Evolutionary conservation across 768 basidiomycete genomes (phyloP), one percentile per base, ranked within the genome.

Genomic region (Aureoboletus auriporus): DNA sequence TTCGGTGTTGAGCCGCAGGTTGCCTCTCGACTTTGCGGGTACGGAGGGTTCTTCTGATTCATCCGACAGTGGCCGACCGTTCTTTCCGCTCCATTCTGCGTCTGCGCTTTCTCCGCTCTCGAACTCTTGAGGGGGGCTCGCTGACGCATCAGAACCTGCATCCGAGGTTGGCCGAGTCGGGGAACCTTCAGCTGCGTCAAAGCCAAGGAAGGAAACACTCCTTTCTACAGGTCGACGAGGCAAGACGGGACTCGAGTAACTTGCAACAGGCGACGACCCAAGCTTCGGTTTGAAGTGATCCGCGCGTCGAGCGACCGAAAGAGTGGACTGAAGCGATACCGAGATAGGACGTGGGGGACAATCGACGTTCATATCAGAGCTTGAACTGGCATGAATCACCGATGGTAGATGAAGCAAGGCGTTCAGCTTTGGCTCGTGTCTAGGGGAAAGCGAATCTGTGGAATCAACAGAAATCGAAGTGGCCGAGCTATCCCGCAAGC

Each of bases 401-500:
- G 50, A 53, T 29, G 52, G 46, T 29, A 40, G 53, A 39, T 42
- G 49, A 30, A 53, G 43, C 17, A 39, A 27, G 13, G 31, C n/a
- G n/a, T 23, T 48, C 12, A 23, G 20, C 47, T 53, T 55, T 38
- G 8, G 33, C 26, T 31, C 49, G 41, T 46, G 50, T 27, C 38
- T 39, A 7, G 36, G 45, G 8, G 42, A 46, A 28, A 46, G 42
- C 5, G 62, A 63, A 31, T 55, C 60, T 5, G 45, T 51, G 28
- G 67, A 60, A 26, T 43, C 43, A 35, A 44, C 48, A 34, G 64
- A 66, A 39, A 65, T 33, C 36, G 65, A 67, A 14, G 65, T 67
- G n/a, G 46, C 65, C 6, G 67, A 67, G 17, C 64, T 62, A 14
- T 63, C 65, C 42, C 46, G 50, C 39, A 67, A 39, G 51, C 57